phyloP scores from a whole-genome alignment of 73 alveolate species.

The Tetrahymena malaccensis region DNA sequence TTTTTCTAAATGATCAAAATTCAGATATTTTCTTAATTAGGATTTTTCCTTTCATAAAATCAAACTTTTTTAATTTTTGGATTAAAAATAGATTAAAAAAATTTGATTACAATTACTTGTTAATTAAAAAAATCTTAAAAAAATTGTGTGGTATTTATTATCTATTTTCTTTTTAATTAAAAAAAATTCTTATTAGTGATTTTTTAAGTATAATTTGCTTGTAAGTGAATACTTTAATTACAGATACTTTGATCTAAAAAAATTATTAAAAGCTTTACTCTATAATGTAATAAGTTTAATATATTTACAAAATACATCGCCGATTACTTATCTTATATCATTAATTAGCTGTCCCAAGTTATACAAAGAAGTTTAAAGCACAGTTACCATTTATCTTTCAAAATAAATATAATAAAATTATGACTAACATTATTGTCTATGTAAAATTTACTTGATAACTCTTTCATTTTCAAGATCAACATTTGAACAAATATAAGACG shows the following conservation, averaged over 20 bases:
- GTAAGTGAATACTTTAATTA: not conserved
- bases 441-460: not conserved
- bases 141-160: not conserved
- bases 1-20: too few species aligned
- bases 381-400: not conserved
- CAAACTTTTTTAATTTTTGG: too few species aligned
- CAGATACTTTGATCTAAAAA: not conserved
- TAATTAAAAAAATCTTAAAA: too few species aligned
- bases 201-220: too few species aligned
- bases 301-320: not conserved
- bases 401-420: too few species aligned
- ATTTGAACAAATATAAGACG: not conserved
- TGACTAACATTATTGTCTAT: not conserved
- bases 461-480: not conserved
- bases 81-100: too few species aligned
- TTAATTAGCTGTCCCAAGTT: not conserved
- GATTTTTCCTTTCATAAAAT: too few species aligned
- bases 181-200: not conserved
- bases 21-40: too few species aligned
- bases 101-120: too few species aligned
- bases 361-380: not conserved
- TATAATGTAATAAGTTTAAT: not conserved
- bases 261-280: not conserved
- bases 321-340: not conserved
- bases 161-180: not conserved